phyloP scores from a whole-genome alignment of 2,329 filamentous ascomycete genomes.

The Aspergillus quadricinctus region DNA sequence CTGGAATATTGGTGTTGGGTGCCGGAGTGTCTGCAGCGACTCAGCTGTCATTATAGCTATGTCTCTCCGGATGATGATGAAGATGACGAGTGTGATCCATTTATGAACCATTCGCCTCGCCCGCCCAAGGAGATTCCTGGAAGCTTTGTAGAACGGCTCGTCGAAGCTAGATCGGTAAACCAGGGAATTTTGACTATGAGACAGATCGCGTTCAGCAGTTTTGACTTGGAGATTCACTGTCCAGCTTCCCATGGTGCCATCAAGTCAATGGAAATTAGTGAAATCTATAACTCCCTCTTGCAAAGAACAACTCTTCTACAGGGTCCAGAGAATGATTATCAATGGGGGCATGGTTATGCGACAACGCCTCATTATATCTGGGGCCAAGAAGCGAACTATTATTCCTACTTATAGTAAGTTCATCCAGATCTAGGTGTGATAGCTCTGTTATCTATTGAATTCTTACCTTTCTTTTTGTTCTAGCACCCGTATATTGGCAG shows the following conservation, averaged over 20 bases:
- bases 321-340: slow-evolving; percentile 4
- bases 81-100: too few relatives aligned
- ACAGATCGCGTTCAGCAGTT: slow-evolving; percentile 12
- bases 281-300: slow-evolving; percentile 1
- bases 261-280: slow-evolving; percentile 1
- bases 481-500: too few relatives aligned
- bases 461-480: too few relatives aligned
- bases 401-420: slow-evolving; percentile 5
- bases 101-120: background rate
- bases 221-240: slow-evolving; percentile 10
- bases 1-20: too few relatives aligned
- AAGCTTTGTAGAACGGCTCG: background rate
- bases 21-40: too few relatives aligned
- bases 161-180: slow-evolving; percentile 4
- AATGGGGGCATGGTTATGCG: slow-evolving; percentile 10
- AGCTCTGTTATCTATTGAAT: too few relatives aligned
- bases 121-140: slow-evolving; percentile 2
- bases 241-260: slow-evolving; percentile 5
- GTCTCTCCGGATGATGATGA: too few relatives aligned
- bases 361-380: slow-evolving; percentile 13
- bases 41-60: too few relatives aligned
- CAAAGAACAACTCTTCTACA: slow-evolving; percentile 4
- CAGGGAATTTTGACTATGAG: slow-evolving; percentile 6
- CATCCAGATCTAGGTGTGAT: too few relatives aligned
- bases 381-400: slow-evolving; percentile 15